Conservation (phyloP, 129 eudicot species). For the Flaveria robusta region DNA sequence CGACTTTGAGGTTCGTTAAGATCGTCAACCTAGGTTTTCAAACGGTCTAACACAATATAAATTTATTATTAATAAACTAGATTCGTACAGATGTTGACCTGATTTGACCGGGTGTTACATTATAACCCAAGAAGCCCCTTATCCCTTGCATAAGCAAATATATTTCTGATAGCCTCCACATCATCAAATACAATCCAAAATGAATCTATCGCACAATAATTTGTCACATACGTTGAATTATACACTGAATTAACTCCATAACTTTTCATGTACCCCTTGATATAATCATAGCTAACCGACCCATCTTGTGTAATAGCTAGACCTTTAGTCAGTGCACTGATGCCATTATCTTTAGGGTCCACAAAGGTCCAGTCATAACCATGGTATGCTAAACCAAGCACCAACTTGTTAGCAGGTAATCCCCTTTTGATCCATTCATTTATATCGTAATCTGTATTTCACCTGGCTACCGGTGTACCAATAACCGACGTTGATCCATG, state of each 20-base stretch:
- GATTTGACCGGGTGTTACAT: too few species aligned
- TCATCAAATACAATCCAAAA: conserved; percentile 70
- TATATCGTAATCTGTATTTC: conserved; percentile 51
- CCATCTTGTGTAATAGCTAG: conserved; percentile 31
- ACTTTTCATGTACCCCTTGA: conserved; percentile 31
- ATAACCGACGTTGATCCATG: too few species aligned
- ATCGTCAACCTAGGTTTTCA: too few species aligned
- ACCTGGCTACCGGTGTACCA: too few species aligned
- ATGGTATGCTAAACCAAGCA: conserved; percentile 55
- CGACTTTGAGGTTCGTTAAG: too few species aligned
- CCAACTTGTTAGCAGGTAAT: conserved; percentile 37
- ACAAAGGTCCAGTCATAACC: conserved; percentile 55
- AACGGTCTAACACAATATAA: too few species aligned
- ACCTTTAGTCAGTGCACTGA: conserved; percentile 50
- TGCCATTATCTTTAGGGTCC: conserved; percentile 38
- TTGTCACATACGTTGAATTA: conserved; percentile 40
- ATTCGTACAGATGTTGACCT: too few species aligned
- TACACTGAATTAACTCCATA: conserved; percentile 31
- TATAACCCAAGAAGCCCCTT: conserved; percentile 65
- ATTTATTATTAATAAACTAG: too few species aligned
- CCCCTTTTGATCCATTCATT: conserved; percentile 47
- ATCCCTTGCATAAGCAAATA: conserved; percentile 54
- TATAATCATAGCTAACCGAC: conserved; percentile 34
- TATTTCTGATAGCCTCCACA: conserved; percentile 36
- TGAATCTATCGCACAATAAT: conserved; percentile 42